A percentile compares a stretch with the other conserved stretches of the same genome.
Conservation (phyloP, 352 stramenopile species). For the Globisporangium iwayamae region DNA sequence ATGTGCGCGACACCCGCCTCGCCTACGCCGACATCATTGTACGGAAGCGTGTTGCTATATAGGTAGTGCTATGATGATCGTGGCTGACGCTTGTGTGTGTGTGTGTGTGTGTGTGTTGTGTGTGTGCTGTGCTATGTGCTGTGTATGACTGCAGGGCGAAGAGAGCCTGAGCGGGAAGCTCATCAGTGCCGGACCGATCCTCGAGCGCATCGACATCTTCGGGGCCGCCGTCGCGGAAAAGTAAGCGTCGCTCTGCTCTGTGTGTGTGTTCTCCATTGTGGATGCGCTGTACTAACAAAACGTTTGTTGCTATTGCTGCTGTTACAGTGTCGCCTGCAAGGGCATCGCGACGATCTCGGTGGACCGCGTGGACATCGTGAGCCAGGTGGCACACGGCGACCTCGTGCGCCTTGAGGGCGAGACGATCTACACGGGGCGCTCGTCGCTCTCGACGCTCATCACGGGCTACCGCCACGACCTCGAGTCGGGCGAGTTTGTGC, state of each 20-base stretch:
- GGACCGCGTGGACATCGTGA: constrained; percentile 64
- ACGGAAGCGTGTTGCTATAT: constrained; percentile 5
- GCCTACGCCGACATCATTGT: constrained; percentile 66
- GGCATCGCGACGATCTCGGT: constrained; percentile 63
- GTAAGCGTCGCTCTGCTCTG: constrained; percentile 18
- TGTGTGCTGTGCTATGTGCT: too few species aligned
- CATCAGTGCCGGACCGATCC: constrained; percentile 45
- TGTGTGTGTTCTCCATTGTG: neutral
- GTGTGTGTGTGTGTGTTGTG: neutral
- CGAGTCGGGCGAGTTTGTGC: constrained; percentile 59
- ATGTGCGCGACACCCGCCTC: constrained; percentile 46
- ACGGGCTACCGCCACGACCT: constrained; percentile 67
- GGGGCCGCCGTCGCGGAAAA: constrained; percentile 61
- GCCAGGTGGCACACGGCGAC: constrained; percentile 59
- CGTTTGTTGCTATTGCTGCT: neutral
- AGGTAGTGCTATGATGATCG: neutral
- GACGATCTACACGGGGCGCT: constrained; percentile 55
- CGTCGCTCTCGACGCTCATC: constrained; percentile 56
- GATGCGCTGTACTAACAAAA: neutral
- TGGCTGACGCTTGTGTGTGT: neutral
- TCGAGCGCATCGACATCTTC: constrained; percentile 61
- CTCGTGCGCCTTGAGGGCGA: constrained; percentile 63
- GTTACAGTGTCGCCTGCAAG: constrained; percentile 43
- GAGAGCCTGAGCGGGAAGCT: constrained; percentile 48
- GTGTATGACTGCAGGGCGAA: constrained; percentile 28